Conservation (phyloP, 2,329 filamentous ascomycete species). For the Botrytis galanthina region DNA sequence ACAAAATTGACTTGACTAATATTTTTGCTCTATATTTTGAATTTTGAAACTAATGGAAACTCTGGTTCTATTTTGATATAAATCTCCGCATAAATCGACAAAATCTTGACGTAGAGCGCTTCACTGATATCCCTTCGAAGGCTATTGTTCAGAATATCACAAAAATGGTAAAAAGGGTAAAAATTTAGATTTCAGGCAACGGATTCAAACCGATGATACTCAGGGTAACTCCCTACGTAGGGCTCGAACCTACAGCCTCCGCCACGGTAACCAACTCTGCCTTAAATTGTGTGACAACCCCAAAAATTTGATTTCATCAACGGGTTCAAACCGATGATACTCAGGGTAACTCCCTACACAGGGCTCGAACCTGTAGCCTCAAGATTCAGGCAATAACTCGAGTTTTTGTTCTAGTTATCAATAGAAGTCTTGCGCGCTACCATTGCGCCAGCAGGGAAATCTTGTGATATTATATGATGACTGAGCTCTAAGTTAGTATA, state of each 20-base stretch:
- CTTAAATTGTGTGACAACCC: no score
- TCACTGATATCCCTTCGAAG: neutral
- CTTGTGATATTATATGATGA: fast-evolving
- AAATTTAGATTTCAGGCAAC: fast-evolving
- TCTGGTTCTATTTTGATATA: neutral
- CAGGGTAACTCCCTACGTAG: constrained; percentile 1
- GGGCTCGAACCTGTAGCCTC: constrained; percentile 5
- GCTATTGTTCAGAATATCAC: fast-evolving
- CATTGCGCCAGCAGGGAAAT: constrained; percentile 18
- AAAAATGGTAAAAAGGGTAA: neutral
- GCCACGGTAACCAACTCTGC: no score
- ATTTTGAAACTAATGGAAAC: neutral
- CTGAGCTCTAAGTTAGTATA: fast-evolving
- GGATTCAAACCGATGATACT: constrained; percentile 1
- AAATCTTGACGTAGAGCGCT: fast-evolving
- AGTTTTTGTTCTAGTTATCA: fast-evolving
- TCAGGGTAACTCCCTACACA: constrained; percentile 3
- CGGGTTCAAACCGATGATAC: neutral
- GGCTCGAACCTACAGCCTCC: constrained; percentile 7
- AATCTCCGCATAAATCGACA: neutral
- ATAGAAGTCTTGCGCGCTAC: constrained; percentile 16
- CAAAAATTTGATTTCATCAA: fast-evolving
- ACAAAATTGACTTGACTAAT: neutral
- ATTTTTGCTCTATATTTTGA: neutral
- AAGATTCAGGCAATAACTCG: neutral